Evolutionary conservation across 2,329 filamentous ascomycete genomes (phyloP).

Genomic region (Diaporthe capsici): DNA sequence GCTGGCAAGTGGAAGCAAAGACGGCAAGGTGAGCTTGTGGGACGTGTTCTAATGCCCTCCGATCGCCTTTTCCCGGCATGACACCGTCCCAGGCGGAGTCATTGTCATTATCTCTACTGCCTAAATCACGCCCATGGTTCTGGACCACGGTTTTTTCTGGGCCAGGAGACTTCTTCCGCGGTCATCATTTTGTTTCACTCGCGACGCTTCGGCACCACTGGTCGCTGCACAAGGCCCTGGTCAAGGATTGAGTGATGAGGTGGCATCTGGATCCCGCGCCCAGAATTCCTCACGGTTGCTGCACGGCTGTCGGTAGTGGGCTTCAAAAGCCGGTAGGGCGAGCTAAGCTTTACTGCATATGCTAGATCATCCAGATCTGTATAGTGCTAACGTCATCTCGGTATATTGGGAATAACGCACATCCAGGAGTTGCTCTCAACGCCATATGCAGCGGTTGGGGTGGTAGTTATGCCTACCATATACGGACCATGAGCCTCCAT

Average conservation of each 20-base stretch:
- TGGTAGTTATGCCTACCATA: constrained; percentile 3
- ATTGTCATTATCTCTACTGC: not conserved
- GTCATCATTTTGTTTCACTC: not conserved
- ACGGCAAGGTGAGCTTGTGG: constrained; percentile 96
- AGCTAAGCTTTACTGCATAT: constrained; percentile 28
- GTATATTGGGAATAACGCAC: not conserved
- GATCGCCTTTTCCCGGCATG: not conserved
- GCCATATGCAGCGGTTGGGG: not conserved
- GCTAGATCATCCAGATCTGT: constrained; percentile 27
- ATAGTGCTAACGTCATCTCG: constrained; percentile 18
- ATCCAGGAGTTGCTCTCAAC: not conserved
- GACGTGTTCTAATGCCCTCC: constrained; percentile 79
- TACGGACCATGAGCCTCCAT: constrained; percentile 23
- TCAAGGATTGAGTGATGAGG: not conserved
- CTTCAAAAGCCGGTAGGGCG: not conserved
- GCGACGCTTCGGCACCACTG: not conserved
- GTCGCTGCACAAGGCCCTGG: not conserved
- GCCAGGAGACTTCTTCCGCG: not conserved
- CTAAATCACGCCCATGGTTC: not conserved
- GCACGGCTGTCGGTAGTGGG: constrained; percentile 13
- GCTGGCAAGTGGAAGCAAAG: constrained; percentile 92
- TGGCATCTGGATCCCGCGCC: not conserved
- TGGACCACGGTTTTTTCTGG: not conserved
- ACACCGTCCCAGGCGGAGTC: not conserved
- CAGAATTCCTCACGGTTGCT: not conserved